These are phyloP conservation scores for Cronartium ribicola DNA, from an alignment of 1,284 basidiomycete genomes.

Conservation along the genomic window DNA sequence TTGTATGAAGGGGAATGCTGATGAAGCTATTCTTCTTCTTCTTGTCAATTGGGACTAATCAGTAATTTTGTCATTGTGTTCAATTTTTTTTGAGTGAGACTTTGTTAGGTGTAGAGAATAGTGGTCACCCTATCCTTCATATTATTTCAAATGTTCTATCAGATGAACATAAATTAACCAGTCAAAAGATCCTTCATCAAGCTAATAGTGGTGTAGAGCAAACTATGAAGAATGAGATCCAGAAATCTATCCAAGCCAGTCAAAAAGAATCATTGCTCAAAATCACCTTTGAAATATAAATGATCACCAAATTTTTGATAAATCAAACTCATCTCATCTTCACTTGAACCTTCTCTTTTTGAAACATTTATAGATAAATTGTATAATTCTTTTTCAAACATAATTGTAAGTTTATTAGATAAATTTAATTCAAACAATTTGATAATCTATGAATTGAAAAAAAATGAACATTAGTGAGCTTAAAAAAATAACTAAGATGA, in stretches of 20 bases:
- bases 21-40: constrained; percentile 64
- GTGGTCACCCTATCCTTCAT: constrained; percentile 17
- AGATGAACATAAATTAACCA: background rate
- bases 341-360: constrained; percentile 55
- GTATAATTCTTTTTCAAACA: constrained; percentile 67
- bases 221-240: constrained; percentile 25
- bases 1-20: constrained; percentile 69
- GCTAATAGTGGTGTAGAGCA: constrained; percentile 15
- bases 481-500: background rate
- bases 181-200: constrained; percentile 24
- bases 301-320: constrained; percentile 86
- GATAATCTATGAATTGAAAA: constrained; percentile 10
- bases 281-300: constrained; percentile 83
- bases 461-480: background rate
- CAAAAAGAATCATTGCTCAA: constrained; percentile 59
- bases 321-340: constrained; percentile 73
- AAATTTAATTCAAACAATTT: constrained; percentile 71
- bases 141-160: constrained; percentile 18
- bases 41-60: constrained; percentile 51
- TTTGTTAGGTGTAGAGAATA: constrained; percentile 20
- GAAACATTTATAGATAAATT: constrained; percentile 67
- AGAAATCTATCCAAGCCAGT: constrained; percentile 14
- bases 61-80: background rate
- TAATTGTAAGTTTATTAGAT: constrained; percentile 69
- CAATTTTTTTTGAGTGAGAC: background rate